phyloP scores from a whole-genome alignment of 1,139 yeast species.

The Magnusiomyces clavatus region DNA sequence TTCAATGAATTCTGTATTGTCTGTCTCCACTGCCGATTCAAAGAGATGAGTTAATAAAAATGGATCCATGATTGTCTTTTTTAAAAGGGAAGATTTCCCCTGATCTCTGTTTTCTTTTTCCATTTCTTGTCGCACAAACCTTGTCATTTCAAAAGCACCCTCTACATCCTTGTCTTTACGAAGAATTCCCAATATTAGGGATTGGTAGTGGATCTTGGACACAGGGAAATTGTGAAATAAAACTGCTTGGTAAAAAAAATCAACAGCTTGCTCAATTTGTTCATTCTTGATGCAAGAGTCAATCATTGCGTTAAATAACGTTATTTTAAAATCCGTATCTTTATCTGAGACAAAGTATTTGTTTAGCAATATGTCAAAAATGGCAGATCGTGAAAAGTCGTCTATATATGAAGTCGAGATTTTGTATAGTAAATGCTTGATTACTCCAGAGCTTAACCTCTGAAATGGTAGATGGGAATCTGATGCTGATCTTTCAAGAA shows the following conservation, averaged over 20 bases:
- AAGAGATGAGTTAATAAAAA: too few species aligned
- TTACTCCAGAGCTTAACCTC: constrained; percentile 5
- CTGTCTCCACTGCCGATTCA: too few species aligned
- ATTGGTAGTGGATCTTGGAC: constrained; percentile 3
- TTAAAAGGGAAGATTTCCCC: constrained; percentile 1
- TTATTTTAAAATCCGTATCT: constrained; percentile 1
- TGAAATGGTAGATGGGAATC: not conserved
- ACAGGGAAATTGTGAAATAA: not conserved
- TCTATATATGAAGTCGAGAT: constrained; percentile 12
- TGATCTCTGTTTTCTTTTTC: constrained; percentile 1
- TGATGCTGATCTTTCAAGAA: constrained; percentile 10
- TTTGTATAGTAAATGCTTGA: constrained; percentile 11
- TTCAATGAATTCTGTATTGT: too few species aligned
- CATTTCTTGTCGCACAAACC: not conserved
- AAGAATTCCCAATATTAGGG: constrained; percentile 3
- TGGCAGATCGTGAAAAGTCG: constrained; percentile 6
- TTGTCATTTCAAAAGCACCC: constrained; percentile 2
- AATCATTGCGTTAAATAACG: constrained; percentile 7
- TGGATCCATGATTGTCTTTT: not conserved
- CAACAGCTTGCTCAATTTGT: not conserved
- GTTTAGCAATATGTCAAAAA: constrained; percentile 5
- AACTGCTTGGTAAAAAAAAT: not conserved
- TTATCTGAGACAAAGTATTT: not conserved
- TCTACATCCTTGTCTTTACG: not conserved
- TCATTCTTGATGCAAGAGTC: constrained; percentile 8